Evolutionary conservation across 768 basidiomycete species (phyloP).

Genomic region (Clavulina sp.): DNA sequence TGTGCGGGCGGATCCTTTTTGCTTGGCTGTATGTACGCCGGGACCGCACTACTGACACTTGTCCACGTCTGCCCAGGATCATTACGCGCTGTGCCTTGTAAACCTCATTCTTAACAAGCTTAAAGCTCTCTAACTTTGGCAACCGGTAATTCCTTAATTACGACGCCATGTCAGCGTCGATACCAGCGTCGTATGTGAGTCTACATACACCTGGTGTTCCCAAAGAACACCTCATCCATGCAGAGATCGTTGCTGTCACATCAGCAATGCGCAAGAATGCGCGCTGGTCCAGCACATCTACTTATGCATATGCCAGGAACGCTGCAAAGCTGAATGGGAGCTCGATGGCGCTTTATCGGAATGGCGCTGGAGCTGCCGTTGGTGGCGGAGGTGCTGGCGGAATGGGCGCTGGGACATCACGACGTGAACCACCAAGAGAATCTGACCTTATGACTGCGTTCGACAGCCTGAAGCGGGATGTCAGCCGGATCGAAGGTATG

Average conservation of each 20-base stretch:
- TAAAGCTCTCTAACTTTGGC: too few species aligned
- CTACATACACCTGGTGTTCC: too few species aligned
- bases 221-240: slow-evolving; percentile 75
- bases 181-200: too few species aligned
- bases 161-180: too few species aligned
- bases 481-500: slow-evolving; percentile 46
- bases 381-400: slow-evolving; percentile 37
- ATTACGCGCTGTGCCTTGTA: too few species aligned
- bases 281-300: slow-evolving; percentile 59
- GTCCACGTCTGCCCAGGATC: too few species aligned
- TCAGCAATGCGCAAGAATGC: slow-evolving; percentile 96
- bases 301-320: slow-evolving; percentile 35
- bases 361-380: slow-evolving; percentile 39
- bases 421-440: slow-evolving; percentile 43
- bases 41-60: too few species aligned
- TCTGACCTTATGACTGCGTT: slow-evolving; percentile 83
- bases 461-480: slow-evolving; percentile 57
- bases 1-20: too few species aligned
- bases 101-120: too few species aligned
- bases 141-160: too few species aligned
- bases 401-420: slow-evolving; percentile 26
- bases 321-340: slow-evolving; percentile 35
- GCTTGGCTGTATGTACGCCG: too few species aligned
- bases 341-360: slow-evolving; percentile 3
- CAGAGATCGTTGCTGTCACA: slow-evolving; percentile 83